Base-by-base conservation (phyloP, 495 filamentous ascomycete species). In the Trichoderma virens region DNA sequence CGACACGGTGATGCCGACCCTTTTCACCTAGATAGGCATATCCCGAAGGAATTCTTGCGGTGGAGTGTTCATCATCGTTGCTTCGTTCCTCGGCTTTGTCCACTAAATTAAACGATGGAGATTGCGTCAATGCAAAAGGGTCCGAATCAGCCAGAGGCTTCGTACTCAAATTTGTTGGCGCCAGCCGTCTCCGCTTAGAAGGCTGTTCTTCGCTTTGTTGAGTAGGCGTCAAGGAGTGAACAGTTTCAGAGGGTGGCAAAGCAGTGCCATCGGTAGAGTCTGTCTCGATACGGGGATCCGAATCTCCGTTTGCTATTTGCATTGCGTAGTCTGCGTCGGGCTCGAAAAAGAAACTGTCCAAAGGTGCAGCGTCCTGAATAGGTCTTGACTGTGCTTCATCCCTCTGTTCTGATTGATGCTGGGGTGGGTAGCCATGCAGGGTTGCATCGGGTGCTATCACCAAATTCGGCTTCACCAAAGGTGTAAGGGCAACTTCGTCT, bases 301-400 rank as follows among this genome's bases (percentile, higher is more conserved):
- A 6, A 20, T 47, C 43, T 14, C 43, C 16, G n/a, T 23, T 20
- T 35, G 34, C 34, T 6, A 47, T 7, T n/a, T 23, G 43, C 43
- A 47, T 47, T 20, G n/a, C 0, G 20, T n/a, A 47, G 16, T 47
- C 43, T 20, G 16, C 43, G 20, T 47, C n/a, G n/a, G 43, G 3
- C 18, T 47, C 43, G n/a, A 47, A 20, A 2, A 20, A 20, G 43
- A 20, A 0, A 7, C 23, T 23, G 25, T 34, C 56, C 5, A 60
- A 13, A 14, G 23, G 5, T 60, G 20, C 6, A n/a, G 25, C 23
- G 9, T 73, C 76, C 20, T 76, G 72, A 27, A 80, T 81, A 28
- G 80, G 76, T 65, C 80, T 79, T 8, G 81, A 93, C 0, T 93
- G 25, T 20, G 27, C 61, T 35, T 41, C 34, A 28, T 1, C n/a